Evolutionary conservation across 2,329 filamentous ascomycete species (phyloP).

Genomic region (Penicillium palitans): DNA sequence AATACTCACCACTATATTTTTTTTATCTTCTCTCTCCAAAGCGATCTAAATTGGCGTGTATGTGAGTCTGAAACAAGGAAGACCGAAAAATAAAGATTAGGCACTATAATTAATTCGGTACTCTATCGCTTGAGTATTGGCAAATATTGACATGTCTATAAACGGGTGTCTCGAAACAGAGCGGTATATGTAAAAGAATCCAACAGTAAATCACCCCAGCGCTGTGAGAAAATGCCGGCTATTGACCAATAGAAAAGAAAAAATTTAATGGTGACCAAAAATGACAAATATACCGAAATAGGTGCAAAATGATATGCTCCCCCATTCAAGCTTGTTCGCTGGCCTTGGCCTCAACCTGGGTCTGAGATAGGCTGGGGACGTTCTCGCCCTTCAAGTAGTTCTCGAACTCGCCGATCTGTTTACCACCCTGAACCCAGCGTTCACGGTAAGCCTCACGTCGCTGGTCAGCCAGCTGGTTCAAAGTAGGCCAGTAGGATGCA

Average conservation of each 20-base stretch:
- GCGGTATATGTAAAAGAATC: not conserved
- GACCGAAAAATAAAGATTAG: not conserved
- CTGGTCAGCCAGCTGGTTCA: conserved; percentile 69
- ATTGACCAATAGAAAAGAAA: not conserved
- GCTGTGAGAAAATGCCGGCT: not conserved
- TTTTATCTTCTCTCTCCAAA: not conserved
- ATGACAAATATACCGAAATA: not conserved
- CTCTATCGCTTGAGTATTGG: conserved; percentile 14
- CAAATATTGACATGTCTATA: conserved; percentile 10
- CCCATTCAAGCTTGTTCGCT: conserved; percentile 6
- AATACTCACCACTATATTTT: not conserved
- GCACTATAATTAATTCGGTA: not conserved
- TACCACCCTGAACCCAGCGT: conserved; percentile 78
- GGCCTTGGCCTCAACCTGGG: conserved; percentile 17
- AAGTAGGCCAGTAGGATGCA: conserved; percentile 80
- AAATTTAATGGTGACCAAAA: not conserved
- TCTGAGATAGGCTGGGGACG: conserved; percentile 40
- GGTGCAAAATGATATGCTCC: not conserved
- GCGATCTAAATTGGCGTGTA: not conserved
- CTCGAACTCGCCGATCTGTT: conserved; percentile 81
- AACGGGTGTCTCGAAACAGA: conserved; percentile 3
- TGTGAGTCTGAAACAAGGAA: not conserved
- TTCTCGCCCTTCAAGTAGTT: conserved; percentile 76
- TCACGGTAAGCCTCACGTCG: conserved; percentile 62
- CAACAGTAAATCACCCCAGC: conserved; percentile 1